These are phyloP conservation scores for Nakaseomyces kungkrabaensis DNA, from an alignment of 1,139 yeast genomes.

Conservation along the genomic window DNA sequence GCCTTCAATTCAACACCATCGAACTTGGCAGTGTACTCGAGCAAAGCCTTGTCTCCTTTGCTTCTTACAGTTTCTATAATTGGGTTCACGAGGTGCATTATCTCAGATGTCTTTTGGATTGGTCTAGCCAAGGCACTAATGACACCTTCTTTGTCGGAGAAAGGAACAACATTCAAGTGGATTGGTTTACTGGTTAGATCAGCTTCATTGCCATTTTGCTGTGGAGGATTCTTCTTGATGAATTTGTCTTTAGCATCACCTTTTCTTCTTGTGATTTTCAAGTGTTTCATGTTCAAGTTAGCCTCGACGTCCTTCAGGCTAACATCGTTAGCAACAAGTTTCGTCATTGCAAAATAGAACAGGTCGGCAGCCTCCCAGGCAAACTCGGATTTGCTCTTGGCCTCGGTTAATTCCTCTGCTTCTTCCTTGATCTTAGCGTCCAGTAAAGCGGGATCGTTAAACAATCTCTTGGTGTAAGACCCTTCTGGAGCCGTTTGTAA, in stretches of 20 bases:
- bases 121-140: constrained; percentile 70
- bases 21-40: constrained; percentile 81
- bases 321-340: constrained; percentile 76
- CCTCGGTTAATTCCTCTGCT: constrained; percentile 91
- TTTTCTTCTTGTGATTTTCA: constrained; percentile 82
- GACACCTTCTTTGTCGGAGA: constrained; percentile 38
- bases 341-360: constrained; percentile 80
- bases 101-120: constrained; percentile 80
- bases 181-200: constrained; percentile 34
- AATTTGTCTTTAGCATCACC: constrained; percentile 92
- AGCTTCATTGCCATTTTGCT: constrained; percentile 12
- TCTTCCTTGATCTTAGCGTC: constrained; percentile 89
- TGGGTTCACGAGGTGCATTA: constrained; percentile 86
- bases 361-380: constrained; percentile 98
- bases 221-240: constrained; percentile 26
- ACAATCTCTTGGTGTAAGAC: constrained; percentile 82
- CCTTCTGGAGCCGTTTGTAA: constrained; percentile 68
- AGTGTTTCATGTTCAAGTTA: constrained; percentile 72
- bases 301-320: constrained; percentile 69
- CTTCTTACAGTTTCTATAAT: constrained; percentile 68
- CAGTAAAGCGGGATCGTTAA: constrained; percentile 63
- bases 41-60: constrained; percentile 75
- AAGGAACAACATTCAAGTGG: constrained; percentile 52
- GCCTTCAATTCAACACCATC: constrained; percentile 66
- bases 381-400: constrained; percentile 56